Evolutionary conservation across 2,329 filamentous ascomycete genomes (phyloP), one percentile per base, ranked within the genome.

Genomic region (Fusarium sp.): DNA sequence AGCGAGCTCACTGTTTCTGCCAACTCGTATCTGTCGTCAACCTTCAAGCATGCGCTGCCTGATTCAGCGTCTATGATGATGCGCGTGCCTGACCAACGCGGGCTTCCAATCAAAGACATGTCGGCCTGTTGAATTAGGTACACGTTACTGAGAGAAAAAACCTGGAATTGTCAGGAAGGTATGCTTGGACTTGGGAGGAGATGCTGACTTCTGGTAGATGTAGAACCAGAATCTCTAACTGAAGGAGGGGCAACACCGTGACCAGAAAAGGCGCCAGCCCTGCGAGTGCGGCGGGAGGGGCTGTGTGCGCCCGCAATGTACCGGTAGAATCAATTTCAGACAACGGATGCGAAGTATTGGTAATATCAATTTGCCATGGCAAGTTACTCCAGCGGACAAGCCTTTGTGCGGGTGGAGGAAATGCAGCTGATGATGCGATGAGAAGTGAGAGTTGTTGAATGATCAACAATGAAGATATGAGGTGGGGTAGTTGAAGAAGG

Each of bases 1-100:
- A 58, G 56, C 35, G 56, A 58, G 56, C 56, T 27, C 18, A 58
- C 35, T 38, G 56, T 38, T 14, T 58, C 56, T 58, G 56, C 56
- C 2, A 58, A 7, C 20, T 38, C 56, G 22, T 37, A 38, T 24
- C 3, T 37, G 22, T 58, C 31, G 56, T 38, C 56, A 16, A 38
- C 56, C 56, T 58, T 58, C 8, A 58, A 31, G 34, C 16, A 20
- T 13, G 22, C 22, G 56, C 14, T 58, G 34, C 16, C 34, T 8
- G 34, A 40, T 58, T 6, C 22, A 22, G 34, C 34, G 10, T 38
- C 35, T 16, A 38, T 29, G 22, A 38, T 27, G 34, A 58, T n/a
- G 18, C 56, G 56, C 8, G 22, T 4, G 5, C 56, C 56, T 10
- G 56, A 58, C 56, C 56, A 58, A 18, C 34, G 56, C 35, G 31